Evolutionary conservation across 164 flowering plant species (phyloP).

Genomic region (Aristolochia contorta): DNA sequence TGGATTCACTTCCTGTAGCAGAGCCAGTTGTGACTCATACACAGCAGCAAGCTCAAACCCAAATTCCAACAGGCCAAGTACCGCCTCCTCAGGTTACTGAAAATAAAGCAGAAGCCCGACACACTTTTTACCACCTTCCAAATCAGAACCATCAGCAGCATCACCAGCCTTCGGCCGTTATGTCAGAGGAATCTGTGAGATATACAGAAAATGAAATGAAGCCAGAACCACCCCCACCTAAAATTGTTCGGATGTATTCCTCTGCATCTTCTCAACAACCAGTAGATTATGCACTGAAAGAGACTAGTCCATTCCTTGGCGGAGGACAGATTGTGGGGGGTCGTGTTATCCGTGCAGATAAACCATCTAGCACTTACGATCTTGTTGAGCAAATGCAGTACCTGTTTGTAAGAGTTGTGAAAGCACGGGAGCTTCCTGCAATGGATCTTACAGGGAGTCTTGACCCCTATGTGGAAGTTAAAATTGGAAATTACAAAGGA

Average conservation of each 20-base stretch:
- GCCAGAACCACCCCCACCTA: slow-evolving; percentile 46
- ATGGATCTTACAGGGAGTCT: slow-evolving; percentile 84
- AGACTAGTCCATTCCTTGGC: slow-evolving; percentile 89
- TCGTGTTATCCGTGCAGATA: slow-evolving; percentile 60
- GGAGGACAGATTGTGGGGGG: slow-evolving; percentile 90
- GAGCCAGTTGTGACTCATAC: slow-evolving; percentile 12
- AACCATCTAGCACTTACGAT: slow-evolving; percentile 72
- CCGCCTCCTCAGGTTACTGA: slow-evolving; percentile 6
- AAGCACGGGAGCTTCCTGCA: slow-evolving; percentile 79
- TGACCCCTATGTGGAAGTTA: slow-evolving; percentile 90
- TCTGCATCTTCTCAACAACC: slow-evolving; percentile 51
- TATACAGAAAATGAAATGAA: slow-evolving; percentile 45
- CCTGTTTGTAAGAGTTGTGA: slow-evolving; percentile 85
- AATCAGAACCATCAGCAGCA: slow-evolving; percentile 33
- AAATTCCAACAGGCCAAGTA: slow-evolving; percentile 6
- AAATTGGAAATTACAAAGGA: slow-evolving; percentile 80
- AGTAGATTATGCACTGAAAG: slow-evolving; percentile 79
- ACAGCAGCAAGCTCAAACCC: slow-evolving; percentile 12
- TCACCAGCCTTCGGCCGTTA: slow-evolving; percentile 16
- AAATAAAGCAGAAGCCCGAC: slow-evolving; percentile 36
- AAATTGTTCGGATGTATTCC: slow-evolving; percentile 56
- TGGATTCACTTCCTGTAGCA: slow-evolving; percentile 16
- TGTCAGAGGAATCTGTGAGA: slow-evolving; percentile 23
- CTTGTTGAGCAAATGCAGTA: slow-evolving; percentile 90
- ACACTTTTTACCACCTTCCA: slow-evolving; percentile 67